Conservation (phyloP, 2,329 filamentous ascomycete species). For the Penicillium sp. region DNA sequence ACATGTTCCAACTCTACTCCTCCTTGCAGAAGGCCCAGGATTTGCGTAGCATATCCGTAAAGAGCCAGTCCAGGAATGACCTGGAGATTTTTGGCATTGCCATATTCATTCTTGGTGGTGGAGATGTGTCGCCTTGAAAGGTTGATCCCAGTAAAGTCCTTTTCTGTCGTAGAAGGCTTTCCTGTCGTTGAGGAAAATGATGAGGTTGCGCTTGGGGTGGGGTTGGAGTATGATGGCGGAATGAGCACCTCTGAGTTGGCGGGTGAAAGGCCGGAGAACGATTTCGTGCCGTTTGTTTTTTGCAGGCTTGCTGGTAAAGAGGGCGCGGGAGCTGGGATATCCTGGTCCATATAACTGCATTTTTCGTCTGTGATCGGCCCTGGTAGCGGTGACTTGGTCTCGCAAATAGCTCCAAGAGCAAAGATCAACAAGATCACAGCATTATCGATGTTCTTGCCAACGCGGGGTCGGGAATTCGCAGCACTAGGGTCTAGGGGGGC, state of each 20-base stretch:
- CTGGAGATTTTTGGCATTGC: constrained; percentile 66
- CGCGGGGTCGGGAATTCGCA: constrained; percentile 16
- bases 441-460: constrained; percentile 68
- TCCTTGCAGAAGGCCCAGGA: constrained; percentile 77
- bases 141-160: background rate
- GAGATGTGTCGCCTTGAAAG: background rate
- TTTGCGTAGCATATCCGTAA: constrained; percentile 81
- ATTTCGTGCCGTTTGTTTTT: background rate
- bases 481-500: constrained; percentile 16
- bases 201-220: constrained; percentile 9
- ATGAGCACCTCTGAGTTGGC: constrained; percentile 25
- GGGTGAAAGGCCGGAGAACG: constrained; percentile 26
- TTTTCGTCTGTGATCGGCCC: constrained; percentile 51
- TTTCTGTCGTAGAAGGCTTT: background rate
- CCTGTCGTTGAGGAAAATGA: constrained; percentile 10
- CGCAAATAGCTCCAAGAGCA: constrained; percentile 81
- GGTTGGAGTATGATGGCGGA: constrained; percentile 21
- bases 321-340: constrained; percentile 26
- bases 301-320: background rate
- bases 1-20: constrained; percentile 80
- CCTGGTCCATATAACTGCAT: constrained; percentile 28
- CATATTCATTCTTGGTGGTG: constrained; percentile 15
- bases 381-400: constrained; percentile 51
- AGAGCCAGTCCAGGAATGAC: constrained; percentile 87
- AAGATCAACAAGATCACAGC: constrained; percentile 80